Conservation (phyloP, 139 green algal species). For the Tetraselmis chui region DNA sequence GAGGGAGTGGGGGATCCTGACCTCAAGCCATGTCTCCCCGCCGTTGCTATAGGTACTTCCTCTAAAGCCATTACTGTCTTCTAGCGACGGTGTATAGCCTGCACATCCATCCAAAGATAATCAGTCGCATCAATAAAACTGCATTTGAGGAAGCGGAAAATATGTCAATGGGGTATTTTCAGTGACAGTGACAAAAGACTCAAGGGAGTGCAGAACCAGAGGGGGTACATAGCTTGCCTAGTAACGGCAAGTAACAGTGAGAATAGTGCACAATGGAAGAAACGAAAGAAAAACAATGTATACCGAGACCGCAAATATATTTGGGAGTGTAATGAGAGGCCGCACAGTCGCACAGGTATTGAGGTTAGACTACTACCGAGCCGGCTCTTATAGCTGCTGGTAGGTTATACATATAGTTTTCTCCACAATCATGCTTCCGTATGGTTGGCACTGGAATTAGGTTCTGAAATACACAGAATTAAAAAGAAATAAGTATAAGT, state of each 20-base stretch:
- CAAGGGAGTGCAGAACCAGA: constrained; percentile 13
- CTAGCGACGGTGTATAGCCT: constrained; percentile 10
- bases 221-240: not conserved
- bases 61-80: constrained; percentile 42
- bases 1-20: too few relatives aligned
- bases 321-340: too few relatives aligned
- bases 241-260: too few relatives aligned
- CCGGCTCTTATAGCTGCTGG: too few relatives aligned
- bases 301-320: too few relatives aligned
- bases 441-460: too few relatives aligned
- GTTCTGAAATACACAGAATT: constrained; percentile 12
- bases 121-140: not conserved
- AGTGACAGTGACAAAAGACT: constrained; percentile 6
- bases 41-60: constrained; percentile 38
- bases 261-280: too few relatives aligned
- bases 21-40: constrained; percentile 74
- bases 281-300: too few relatives aligned
- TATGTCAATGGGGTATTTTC: not conserved
- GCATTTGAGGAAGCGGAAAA: constrained; percentile 4
- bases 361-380: too few relatives aligned
- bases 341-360: too few relatives aligned
- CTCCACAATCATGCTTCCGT: too few relatives aligned
- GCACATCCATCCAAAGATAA: not conserved
- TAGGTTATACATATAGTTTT: too few relatives aligned
- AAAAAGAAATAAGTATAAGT: not conserved